phyloP scores from a whole-genome alignment of 202 grass and related monocot species.

The Dendrocalamus latiflorus region DNA sequence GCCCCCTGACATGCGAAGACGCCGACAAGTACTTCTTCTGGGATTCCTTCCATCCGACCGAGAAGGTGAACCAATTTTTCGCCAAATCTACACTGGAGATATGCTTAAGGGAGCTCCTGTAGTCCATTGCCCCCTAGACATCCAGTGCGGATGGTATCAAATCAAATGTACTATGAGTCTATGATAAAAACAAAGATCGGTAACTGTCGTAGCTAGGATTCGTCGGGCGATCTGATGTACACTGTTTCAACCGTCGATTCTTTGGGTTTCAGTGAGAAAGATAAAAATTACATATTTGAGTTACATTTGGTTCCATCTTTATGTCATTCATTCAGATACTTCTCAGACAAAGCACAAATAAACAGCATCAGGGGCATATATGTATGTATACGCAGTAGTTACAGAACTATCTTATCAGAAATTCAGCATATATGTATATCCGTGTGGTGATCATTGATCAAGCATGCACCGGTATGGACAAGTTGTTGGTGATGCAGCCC shows the following conservation, averaged over 20 bases:
- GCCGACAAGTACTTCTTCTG: constrained; percentile 73
- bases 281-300: constrained; percentile 15
- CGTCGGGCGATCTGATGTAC: neutral
- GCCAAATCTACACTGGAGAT: constrained; percentile 27
- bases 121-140: neutral
- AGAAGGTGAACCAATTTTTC: constrained; percentile 62
- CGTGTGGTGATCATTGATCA: constrained; percentile 18
- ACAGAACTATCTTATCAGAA: neutral
- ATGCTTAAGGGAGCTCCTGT: constrained; percentile 27
- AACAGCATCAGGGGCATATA: neutral
- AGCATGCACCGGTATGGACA: constrained; percentile 58
- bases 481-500: constrained; percentile 62
- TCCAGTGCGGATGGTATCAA: neutral
- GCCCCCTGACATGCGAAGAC: constrained; percentile 47
- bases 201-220: neutral
- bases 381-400: neutral
- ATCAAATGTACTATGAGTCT: neutral
- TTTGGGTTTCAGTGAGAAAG: constrained; percentile 5
- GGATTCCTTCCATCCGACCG: constrained; percentile 80
- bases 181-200: too few relatives aligned
- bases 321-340: constrained; percentile 11
- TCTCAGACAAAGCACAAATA: constrained; percentile 11
- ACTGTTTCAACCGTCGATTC: neutral
- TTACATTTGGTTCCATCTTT: constrained; percentile 17
- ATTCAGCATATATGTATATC: neutral